A percentile compares a stretch with the other conserved stretches of the same genome.
Evolutionary conservation across 192 early-diverging fungal species (phyloP).

Genomic region (Allomyces macrogynus): DNA sequence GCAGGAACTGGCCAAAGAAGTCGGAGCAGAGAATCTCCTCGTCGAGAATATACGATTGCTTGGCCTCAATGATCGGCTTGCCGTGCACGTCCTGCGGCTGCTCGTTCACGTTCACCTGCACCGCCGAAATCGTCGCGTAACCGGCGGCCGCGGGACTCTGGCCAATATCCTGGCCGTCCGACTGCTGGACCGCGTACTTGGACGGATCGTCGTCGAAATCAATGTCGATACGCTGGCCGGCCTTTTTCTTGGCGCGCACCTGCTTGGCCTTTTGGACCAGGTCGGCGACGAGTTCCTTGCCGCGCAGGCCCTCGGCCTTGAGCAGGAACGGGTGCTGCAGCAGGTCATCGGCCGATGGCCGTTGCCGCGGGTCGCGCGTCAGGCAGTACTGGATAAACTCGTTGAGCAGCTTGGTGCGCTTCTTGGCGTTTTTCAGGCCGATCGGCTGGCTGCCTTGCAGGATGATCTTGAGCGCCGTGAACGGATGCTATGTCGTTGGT

Average conservation of each 20-base stretch:
- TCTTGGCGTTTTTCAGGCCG: constrained; percentile 37
- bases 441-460: constrained; percentile 17
- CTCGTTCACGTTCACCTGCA: background rate
- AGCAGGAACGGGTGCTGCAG: constrained; percentile 35
- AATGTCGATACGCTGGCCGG: constrained; percentile 23
- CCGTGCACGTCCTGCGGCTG: background rate
- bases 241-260: constrained; percentile 27
- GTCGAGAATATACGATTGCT: background rate
- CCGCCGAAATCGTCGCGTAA: background rate
- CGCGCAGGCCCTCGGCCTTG: constrained; percentile 16
- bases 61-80: background rate
- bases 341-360: constrained; percentile 27
- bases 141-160: background rate
- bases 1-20: constrained; percentile 15
- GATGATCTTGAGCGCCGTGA: constrained; percentile 36
- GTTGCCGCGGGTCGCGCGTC: constrained; percentile 25
- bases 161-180: too few relatives aligned
- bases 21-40: background rate
- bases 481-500: constrained; percentile 18
- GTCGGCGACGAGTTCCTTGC: constrained; percentile 22
- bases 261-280: constrained; percentile 24
- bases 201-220: constrained; percentile 25
- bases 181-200: constrained; percentile 7
- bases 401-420: constrained; percentile 30
- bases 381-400: constrained; percentile 36